Base-by-base conservation (phyloP, 78 protist genomes). In the Chrysochromulina tobinii region DNA sequence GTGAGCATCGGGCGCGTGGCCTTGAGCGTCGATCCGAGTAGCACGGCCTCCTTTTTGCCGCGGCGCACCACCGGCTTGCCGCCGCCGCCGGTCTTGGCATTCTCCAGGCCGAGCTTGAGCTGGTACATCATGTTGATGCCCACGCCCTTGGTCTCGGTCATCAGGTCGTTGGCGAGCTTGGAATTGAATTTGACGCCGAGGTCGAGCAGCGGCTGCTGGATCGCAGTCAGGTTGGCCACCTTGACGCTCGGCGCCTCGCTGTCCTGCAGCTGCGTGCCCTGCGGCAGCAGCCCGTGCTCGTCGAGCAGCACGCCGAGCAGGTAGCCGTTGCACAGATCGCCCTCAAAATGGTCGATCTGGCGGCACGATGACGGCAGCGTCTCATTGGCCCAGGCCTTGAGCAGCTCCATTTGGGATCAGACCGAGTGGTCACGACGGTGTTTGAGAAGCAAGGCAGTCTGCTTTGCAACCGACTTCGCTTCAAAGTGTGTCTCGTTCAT, bases 261-360 rank as follows among this genome's bases (percentile, higher is more conserved):
- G 53, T 54, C 81, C 48, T 1, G 1, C 11, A 88, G 51, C 48
- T 21, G 72, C 18, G 8, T 69, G 53, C 55, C 12, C 17, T 14
- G 11, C 7, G 50, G 38, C 66, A 67, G 66, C 53, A 53, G 61
- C 25, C 50, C 54, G 23, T 67, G 61, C 20, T 59, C 14, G n/a
- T n/a, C 38, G 8, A 88, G 84, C 15, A 88, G 17, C 85, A 72
- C 91, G 51, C 86, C 91, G 3, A 88, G 6, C 27, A 88, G 84
- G 9, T 57, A 72, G 59, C 91, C 91, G 68, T 88, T 72, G 67
- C 38, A 1, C 1, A 88, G n/a, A 55, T 67, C 91, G 3, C 15
- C 20, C 69, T 67, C 81, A 11, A 88, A 72, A 12, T 0, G 3
- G 51, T 8, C 8, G 9, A 83, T 54, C n/a, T 2, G 88, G 18